These are phyloP conservation scores for Penicillium egyptiacum DNA, from an alignment of 495 filamentous ascomycete species.

Conservation along the genomic window DNA sequence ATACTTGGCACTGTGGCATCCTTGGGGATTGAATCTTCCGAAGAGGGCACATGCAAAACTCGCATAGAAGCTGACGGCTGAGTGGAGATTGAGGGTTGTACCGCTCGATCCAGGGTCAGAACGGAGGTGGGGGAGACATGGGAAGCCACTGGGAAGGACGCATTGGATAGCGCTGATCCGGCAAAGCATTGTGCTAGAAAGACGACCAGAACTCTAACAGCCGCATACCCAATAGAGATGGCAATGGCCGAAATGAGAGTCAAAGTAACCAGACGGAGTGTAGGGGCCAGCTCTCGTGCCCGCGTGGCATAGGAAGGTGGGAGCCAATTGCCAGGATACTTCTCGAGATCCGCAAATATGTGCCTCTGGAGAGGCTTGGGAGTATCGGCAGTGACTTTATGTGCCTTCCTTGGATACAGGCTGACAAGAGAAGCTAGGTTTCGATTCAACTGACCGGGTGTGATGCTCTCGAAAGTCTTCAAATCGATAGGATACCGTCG, in stretches of 20 bases:
- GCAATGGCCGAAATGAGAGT: slow-evolving; percentile 41
- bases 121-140: slow-evolving; percentile 21
- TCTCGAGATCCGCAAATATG: slow-evolving; percentile 25
- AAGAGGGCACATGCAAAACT: slow-evolving; percentile 12
- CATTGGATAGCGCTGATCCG: slow-evolving; percentile 27
- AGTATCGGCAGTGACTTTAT: slow-evolving; percentile 26
- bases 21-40: slow-evolving; percentile 19
- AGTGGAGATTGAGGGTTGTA: slow-evolving; percentile 32
- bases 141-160: slow-evolving; percentile 15
- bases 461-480: slow-evolving; percentile 70
- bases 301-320: slow-evolving; percentile 31
- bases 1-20: slow-evolving; percentile 22
- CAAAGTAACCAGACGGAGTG: slow-evolving; percentile 43
- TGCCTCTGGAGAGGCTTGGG: slow-evolving; percentile 14
- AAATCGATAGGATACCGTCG: slow-evolving; percentile 69
- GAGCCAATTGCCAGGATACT: slow-evolving; percentile 32
- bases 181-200: slow-evolving; percentile 30
- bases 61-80: slow-evolving; percentile 22
- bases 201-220: slow-evolving; percentile 25
- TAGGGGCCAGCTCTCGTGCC: slow-evolving; percentile 38
- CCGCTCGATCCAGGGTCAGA: slow-evolving; percentile 18
- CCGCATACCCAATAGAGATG: slow-evolving; percentile 38
- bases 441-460: slow-evolving; percentile 70
- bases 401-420: slow-evolving; percentile 37
- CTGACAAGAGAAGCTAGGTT: slow-evolving; percentile 68